These are phyloP conservation scores for Trichoderma orchidacearum DNA, from an alignment of 495 filamentous ascomycete species.

Conservation along the genomic window DNA sequence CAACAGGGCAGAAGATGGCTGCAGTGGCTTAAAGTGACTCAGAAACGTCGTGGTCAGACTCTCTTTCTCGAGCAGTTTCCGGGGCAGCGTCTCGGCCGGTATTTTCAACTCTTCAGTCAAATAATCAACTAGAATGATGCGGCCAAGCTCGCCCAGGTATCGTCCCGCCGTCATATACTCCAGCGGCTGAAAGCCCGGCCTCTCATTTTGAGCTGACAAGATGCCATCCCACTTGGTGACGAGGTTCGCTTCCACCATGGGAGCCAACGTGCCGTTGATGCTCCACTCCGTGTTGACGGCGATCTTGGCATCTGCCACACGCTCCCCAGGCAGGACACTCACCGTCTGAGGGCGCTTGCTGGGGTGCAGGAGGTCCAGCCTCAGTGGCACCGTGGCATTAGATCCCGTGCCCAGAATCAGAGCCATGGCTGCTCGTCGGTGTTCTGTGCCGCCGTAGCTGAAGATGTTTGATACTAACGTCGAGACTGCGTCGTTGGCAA, in stretches of 20 bases:
- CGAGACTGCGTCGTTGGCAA: slow-evolving; percentile 71
- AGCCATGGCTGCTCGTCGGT: slow-evolving; percentile 52
- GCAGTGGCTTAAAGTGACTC: slow-evolving; percentile 44
- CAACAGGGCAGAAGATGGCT: slow-evolving; percentile 28
- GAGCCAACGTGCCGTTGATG: slow-evolving; percentile 57
- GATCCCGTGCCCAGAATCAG: slow-evolving; percentile 75
- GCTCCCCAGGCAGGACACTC: slow-evolving; percentile 47
- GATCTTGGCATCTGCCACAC: slow-evolving; percentile 40
- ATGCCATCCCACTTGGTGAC: slow-evolving; percentile 58
- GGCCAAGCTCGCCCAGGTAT: slow-evolving; percentile 72
- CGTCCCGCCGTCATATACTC: slow-evolving; percentile 81
- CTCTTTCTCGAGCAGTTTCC: slow-evolving; percentile 46
- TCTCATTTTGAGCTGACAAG: slow-evolving; percentile 51
- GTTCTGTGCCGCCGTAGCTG: slow-evolving; percentile 22
- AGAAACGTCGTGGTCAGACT: slow-evolving; percentile 61
- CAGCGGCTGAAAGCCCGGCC: slow-evolving; percentile 71
- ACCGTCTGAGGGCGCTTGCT: slow-evolving; percentile 38
- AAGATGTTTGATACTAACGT: slow-evolving; percentile 69
- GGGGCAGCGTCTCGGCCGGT: slow-evolving; percentile 33
- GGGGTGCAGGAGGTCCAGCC: slow-evolving; percentile 46
- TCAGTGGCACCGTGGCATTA: slow-evolving; percentile 69
- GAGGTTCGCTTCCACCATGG: slow-evolving; percentile 48
- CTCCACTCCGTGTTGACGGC: slow-evolving; percentile 83
- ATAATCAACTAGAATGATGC: slow-evolving; percentile 57
- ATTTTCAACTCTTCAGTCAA: slow-evolving; percentile 31